Evolutionary conservation across 306 rosid genomes (phyloP), one percentile per base, ranked within the genome.

Genomic region (Sphenostylis stenocarpa): DNA sequence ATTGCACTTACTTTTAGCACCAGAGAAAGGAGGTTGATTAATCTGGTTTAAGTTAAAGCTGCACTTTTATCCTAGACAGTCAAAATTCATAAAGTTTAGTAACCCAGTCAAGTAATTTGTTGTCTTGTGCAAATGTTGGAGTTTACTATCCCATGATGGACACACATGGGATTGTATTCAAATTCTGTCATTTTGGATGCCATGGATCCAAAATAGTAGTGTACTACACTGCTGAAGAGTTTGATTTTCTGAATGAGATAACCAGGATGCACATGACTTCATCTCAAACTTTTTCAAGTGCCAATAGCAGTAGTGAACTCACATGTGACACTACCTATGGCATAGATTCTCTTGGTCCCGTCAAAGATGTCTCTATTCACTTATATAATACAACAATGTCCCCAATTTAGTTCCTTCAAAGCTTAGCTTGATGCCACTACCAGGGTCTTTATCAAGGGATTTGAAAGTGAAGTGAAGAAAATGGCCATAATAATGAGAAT

Each of bases 371-470:
- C 29, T 14, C 9, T 23, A 1, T 55, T 23, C 15, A 43, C 49
- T 23, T 36, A 45, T 5, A 56, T 60, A 29, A 60, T 29, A 15
- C 13, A 36, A 38, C 24, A 48, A 53, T 52, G 36, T 44, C 33
- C 33, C 71, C 45, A 29, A 4, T 53, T 65, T 21, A 53, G 23
- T 56, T 76, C 67, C 36, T 34, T 41, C 44, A 10, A 15, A 72
- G 60, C 58, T 73, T 81, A 81, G 76, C 81, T 68, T 73, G 81
- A 68, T 58, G 36, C 48, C 71, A 55, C 60, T 53, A n/a, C n/a
- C n/a, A 39, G 15, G 38, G 61, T 68, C 34, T 21, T 78, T 44
- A 33, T 58, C 63, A 58, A 52, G 26, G 23, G 58, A 26, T 49
- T 29, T 70, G 3, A 52, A 31, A 51, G 6, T 39, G 53, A 76